These are phyloP conservation scores for Homolaphlyctis polyrhiza DNA, from an alignment of 371 early-diverging fungal genomes.

Conservation along the genomic window DNA sequence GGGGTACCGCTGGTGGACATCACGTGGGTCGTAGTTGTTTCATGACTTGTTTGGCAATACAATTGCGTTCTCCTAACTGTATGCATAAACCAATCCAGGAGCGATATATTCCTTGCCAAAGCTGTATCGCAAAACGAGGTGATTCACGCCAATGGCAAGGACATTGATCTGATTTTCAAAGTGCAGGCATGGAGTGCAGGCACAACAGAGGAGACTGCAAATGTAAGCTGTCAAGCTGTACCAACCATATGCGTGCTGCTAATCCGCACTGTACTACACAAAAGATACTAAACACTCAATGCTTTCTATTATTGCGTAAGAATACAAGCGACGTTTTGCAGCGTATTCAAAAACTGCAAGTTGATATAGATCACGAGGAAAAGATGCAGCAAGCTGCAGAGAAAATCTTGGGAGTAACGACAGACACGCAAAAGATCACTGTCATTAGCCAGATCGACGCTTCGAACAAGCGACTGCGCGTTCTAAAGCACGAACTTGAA, in stretches of 20 bases:
- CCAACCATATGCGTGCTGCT: too few species aligned
- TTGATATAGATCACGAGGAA: conserved; percentile 35
- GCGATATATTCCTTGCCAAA: conserved; percentile 36
- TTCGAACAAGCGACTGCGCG: conserved; percentile 15
- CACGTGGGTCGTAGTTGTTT: conserved; percentile 13
- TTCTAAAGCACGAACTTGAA: conserved; percentile 22
- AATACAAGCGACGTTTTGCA: conserved; percentile 11
- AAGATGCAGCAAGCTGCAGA: conserved; percentile 34
- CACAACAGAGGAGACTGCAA: neutral
- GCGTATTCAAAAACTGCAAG: conserved; percentile 25
- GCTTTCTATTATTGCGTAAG: neutral
- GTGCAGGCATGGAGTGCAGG: conserved; percentile 20
- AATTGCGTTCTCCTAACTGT: neutral
- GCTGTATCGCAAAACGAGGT: conserved; percentile 45
- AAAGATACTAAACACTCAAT: neutral
- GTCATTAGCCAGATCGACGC: conserved; percentile 29
- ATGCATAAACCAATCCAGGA: conserved; percentile 10
- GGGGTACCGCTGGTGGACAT: conserved; percentile 28
- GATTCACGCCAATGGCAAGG: conserved; percentile 40
- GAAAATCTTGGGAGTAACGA: conserved; percentile 25
- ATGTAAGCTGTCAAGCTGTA: neutral
- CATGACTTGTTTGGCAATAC: neutral
- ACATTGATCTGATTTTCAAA: conserved; percentile 48
- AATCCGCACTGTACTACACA: neutral
- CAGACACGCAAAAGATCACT: conserved; percentile 21